These are phyloP conservation scores for Pyrus pyrifolia DNA, from an alignment of 306 rosid genomes.

Conservation along the genomic window DNA sequence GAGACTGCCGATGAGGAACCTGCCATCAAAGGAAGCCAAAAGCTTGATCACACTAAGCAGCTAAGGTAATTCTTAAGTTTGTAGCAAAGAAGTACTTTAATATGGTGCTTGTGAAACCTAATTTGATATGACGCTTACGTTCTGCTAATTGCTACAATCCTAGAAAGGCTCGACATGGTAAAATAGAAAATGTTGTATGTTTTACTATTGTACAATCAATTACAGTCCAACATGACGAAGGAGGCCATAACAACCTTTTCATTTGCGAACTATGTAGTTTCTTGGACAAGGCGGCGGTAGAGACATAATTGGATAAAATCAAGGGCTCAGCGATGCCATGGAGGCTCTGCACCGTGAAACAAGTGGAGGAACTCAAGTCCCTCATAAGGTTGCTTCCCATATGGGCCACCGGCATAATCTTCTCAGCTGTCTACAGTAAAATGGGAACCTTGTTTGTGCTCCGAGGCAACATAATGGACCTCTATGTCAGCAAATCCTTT, in stretches of 20 bases:
- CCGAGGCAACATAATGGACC: constrained; percentile 10
- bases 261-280: background rate
- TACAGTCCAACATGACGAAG: background rate
- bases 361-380: constrained; percentile 8
- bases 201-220: too few species aligned
- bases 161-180: background rate
- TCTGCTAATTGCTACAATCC: background rate
- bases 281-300: constrained; percentile 8
- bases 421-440: constrained; percentile 5
- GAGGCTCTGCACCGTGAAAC: constrained; percentile 4
- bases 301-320: background rate
- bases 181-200: background rate
- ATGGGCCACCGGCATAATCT: constrained; percentile 10
- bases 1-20: constrained; percentile 17
- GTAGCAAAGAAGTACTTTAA: background rate
- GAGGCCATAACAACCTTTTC: background rate
- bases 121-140: background rate
- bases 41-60: constrained; percentile 20
- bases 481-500: constrained; percentile 1
- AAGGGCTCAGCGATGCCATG: background rate
- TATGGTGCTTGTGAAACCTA: background rate
- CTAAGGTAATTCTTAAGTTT: background rate
- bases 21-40: constrained; percentile 12
- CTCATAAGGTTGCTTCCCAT: background rate
- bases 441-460: constrained; percentile 13